Percentiles rank a stretch among this genome's conserved stretches.
phyloP scores from a whole-genome alignment of 1,284 basidiomycete genomes.

The Cryptococcus deneoformans region DNA sequence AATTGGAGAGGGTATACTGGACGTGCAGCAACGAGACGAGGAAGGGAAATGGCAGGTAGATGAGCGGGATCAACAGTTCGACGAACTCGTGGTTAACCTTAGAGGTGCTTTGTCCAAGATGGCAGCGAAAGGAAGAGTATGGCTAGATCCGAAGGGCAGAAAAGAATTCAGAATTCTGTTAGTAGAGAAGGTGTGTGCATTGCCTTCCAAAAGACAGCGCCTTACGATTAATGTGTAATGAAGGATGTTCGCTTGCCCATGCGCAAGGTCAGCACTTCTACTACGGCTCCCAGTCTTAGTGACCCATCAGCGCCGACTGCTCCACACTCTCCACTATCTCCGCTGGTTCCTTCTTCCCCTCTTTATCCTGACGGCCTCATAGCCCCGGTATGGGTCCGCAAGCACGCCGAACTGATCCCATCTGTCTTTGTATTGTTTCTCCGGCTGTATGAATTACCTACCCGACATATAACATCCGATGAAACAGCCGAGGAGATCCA shows the following conservation, averaged over 20 bases:
- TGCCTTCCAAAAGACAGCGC: too few relatives aligned
- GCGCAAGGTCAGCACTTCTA: slow-evolving; percentile 58
- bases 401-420: slow-evolving; percentile 86
- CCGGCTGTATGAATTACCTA: slow-evolving; percentile 65
- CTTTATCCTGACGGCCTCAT: slow-evolving; percentile 92
- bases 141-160: slow-evolving; percentile 35
- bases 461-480: slow-evolving; percentile 13
- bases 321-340: slow-evolving; percentile 81
- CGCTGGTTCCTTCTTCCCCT: slow-evolving; percentile 80
- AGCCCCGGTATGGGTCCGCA: slow-evolving; percentile 95
- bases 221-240: not conserved
- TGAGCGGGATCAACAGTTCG: slow-evolving; percentile 45
- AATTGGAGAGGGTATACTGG: not conserved
- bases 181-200: slow-evolving; percentile 55
- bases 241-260: slow-evolving; percentile 81
- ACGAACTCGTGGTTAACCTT: slow-evolving; percentile 58
- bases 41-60: not conserved
- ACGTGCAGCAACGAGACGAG: not conserved
- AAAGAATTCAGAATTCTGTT: slow-evolving; percentile 75
- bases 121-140: slow-evolving; percentile 26
- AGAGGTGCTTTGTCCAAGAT: slow-evolving; percentile 52
- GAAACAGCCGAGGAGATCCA: slow-evolving; percentile 16
- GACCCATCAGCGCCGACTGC: slow-evolving; percentile 20
- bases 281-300: not conserved
- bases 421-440: slow-evolving; percentile 89